A percentile compares a stretch with the other conserved stretches of the same genome.
Evolutionary conservation across 805 yeast genomes (phyloP).

Genomic region (Candida michaelii): DNA sequence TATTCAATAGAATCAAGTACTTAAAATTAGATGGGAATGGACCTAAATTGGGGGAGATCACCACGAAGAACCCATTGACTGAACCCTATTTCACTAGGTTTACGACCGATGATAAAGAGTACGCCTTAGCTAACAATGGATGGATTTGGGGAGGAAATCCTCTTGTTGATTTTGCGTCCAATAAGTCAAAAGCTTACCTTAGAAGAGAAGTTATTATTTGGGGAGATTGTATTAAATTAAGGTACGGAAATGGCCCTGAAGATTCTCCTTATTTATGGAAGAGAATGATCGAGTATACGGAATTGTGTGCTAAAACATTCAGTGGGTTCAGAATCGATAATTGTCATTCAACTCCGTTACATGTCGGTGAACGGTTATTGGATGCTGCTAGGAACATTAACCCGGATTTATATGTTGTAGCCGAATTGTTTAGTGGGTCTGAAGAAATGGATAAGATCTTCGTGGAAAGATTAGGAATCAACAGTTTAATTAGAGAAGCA

Average conservation of each 20-base stretch:
- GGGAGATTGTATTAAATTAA: slow-evolving; percentile 94
- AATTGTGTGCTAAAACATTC: slow-evolving; percentile 68
- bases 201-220: slow-evolving; percentile 93
- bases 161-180: slow-evolving; percentile 86
- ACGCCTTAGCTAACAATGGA: slow-evolving; percentile 90
- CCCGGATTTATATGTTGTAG: slow-evolving; percentile 88
- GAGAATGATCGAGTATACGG: slow-evolving; percentile 77
- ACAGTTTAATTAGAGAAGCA: slow-evolving; percentile 89
- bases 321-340: slow-evolving; percentile 92
- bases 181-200: slow-evolving; percentile 73
- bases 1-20: slow-evolving; percentile 74
- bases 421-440: slow-evolving; percentile 91
- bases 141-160: slow-evolving; percentile 99
- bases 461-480: slow-evolving; percentile 87
- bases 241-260: slow-evolving; percentile 74
- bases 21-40: slow-evolving; percentile 78
- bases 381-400: slow-evolving; percentile 85
- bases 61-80: slow-evolving; percentile 55
- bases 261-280: slow-evolving; percentile 92
- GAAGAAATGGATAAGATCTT: slow-evolving; percentile 87
- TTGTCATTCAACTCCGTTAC: slow-evolving; percentile 94
- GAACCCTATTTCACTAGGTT: slow-evolving; percentile 89
- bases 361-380: slow-evolving; percentile 85
- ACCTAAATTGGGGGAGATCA: slow-evolving; percentile 69
- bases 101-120: slow-evolving; percentile 50